These are phyloP conservation scores for Cystobasidium sp. DNA, from an alignment of 1,284 basidiomycete genomes.

Conservation along the genomic window DNA sequence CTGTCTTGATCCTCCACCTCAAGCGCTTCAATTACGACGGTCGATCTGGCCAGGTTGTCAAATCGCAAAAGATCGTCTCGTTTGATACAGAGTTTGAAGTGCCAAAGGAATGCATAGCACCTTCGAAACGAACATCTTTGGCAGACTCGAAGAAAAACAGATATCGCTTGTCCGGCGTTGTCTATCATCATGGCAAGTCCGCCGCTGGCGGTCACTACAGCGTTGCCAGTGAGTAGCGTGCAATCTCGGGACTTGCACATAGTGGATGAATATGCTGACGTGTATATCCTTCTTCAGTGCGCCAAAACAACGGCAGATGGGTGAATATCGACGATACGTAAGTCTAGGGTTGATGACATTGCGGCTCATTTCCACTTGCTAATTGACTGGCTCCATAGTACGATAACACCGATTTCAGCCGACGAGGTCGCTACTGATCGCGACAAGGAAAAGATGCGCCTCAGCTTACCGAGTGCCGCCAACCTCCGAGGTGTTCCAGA, in stretches of 20 bases:
- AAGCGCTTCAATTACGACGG: conserved; percentile 92
- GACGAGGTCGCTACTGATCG: conserved; percentile 66
- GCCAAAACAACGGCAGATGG: conserved; percentile 66
- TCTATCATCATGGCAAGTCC: conserved; percentile 92
- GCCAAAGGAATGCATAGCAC: conserved; percentile 71
- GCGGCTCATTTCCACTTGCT: conserved; percentile 29
- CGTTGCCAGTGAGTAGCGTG: conserved; percentile 82
- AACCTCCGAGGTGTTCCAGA: conserved; percentile 57
- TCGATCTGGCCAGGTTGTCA: conserved; percentile 74
- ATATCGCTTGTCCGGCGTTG: conserved; percentile 59
- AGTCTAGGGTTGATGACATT: conserved; percentile 36
- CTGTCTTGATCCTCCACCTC: conserved; percentile 85
- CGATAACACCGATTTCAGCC: conserved; percentile 74
- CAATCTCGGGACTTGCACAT: conserved; percentile 57
- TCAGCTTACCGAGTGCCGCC: conserved; percentile 63
- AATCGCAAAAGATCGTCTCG: conserved; percentile 79
- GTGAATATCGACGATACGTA: conserved; percentile 88
- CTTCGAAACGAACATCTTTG: conserved; percentile 60
- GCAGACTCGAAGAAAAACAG: conserved; percentile 16
- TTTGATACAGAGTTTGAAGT: conserved; percentile 81
- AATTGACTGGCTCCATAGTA: conserved; percentile 44
- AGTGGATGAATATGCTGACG: conserved; percentile 53
- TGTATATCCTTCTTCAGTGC: background rate
- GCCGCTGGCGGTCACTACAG: conserved; percentile 97
- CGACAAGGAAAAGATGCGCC: conserved; percentile 55